phyloP scores from a whole-genome alignment of 169 alveolate genomes.

The Prorocentrum cordatum region DNA sequence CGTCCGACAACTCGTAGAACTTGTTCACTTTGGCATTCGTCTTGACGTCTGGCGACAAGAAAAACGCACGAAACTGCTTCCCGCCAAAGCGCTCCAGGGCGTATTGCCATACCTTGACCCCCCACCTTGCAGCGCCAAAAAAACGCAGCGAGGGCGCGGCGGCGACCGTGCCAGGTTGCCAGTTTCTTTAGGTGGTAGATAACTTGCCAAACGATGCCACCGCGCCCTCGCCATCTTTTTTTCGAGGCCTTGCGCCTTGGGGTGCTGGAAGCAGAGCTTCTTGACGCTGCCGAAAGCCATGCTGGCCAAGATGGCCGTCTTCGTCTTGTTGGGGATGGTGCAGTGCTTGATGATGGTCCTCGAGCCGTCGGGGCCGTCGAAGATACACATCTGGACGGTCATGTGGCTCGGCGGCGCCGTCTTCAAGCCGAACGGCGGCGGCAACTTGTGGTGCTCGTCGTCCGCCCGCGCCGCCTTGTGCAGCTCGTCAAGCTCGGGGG shows the following conservation, averaged over 20 bases:
- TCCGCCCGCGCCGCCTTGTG: neutral
- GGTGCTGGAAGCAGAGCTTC: neutral
- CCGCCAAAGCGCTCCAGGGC: neutral
- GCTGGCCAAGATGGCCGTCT: neutral
- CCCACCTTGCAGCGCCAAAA: too few relatives aligned
- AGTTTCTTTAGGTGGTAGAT: too few relatives aligned
- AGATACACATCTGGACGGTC: neutral
- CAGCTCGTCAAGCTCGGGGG: neutral
- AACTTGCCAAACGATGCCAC: too few relatives aligned
- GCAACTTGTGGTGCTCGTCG: neutral
- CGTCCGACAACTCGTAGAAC: constrained; percentile 12
- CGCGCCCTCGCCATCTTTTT: too few relatives aligned
- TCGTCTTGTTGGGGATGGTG: neutral
- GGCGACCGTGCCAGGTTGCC: too few relatives aligned
- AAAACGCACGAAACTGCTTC: neutral
- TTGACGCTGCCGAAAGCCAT: neutral
- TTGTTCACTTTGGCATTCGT: neutral
- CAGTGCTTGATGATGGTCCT: neutral
- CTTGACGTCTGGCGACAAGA: too few relatives aligned
- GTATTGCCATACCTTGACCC: neutral
- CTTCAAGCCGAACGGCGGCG: neutral
- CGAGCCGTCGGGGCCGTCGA: neutral
- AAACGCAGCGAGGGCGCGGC: too few relatives aligned
- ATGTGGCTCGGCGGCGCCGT: neutral
- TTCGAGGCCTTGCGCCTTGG: neutral